These are phyloP conservation scores for Mrakia frigida DNA, from an alignment of 768 basidiomycete genomes.

Conservation along the genomic window DNA sequence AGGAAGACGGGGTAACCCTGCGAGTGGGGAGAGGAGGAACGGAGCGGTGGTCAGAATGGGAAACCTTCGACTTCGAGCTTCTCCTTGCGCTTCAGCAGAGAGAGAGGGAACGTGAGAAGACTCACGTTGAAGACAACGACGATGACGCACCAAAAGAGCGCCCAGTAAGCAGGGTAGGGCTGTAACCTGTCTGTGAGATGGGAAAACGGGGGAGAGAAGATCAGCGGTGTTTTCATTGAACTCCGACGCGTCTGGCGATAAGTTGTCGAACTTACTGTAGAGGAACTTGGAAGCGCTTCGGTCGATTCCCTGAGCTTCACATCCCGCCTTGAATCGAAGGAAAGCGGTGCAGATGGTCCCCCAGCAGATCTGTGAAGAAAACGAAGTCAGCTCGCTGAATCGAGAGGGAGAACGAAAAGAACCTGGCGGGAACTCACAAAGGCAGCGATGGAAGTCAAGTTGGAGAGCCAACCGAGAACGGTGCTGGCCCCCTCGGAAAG, in stretches of 20 bases:
- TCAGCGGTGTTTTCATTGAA: too few species aligned
- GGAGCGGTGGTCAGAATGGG: neutral
- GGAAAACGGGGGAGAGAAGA: too few species aligned
- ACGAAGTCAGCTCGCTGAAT: too few species aligned
- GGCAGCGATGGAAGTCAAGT: slow-evolving; percentile 52
- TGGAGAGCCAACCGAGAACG: slow-evolving; percentile 53
- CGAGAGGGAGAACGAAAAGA: too few species aligned
- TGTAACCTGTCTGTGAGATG: slow-evolving; percentile 12
- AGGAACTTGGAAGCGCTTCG: slow-evolving; percentile 19
- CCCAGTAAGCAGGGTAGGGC: slow-evolving; percentile 36
- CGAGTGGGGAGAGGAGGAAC: neutral
- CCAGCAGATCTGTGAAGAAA: slow-evolving; percentile 15
- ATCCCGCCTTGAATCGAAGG: slow-evolving; percentile 22
- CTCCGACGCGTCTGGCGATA: too few species aligned
- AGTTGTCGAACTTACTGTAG: slow-evolving; percentile 6
- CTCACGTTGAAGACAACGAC: slow-evolving; percentile 38
- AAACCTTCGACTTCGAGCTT: too few species aligned
- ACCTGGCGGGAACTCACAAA: neutral
- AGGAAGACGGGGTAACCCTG: slow-evolving; percentile 38
- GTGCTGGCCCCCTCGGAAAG: slow-evolving; percentile 49
- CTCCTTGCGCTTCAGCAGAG: too few species aligned
- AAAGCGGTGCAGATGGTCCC: slow-evolving; percentile 18
- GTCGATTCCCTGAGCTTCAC: slow-evolving; percentile 26
- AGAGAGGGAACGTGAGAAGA: neutral
- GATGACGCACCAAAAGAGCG: slow-evolving; percentile 36